Evolutionary conservation across 495 filamentous ascomycete genomes (phyloP).

Genomic region (Talaromyces stipitatus): DNA sequence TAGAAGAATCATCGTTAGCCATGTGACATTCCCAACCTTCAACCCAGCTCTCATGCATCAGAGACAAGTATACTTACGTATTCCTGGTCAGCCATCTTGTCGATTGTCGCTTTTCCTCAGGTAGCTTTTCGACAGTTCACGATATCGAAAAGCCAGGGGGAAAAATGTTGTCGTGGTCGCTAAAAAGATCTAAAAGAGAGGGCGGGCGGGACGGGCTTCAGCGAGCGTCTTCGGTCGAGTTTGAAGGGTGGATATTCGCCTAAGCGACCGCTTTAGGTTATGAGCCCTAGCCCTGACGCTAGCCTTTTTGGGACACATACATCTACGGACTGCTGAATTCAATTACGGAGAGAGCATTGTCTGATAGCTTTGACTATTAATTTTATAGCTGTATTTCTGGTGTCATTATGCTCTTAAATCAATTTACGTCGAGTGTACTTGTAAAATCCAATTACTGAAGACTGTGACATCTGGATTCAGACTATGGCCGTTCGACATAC

Average conservation of each 20-base stretch:
- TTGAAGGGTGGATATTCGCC: conserved; percentile 39
- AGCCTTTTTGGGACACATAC: conserved; percentile 16
- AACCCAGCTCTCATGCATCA: background rate
- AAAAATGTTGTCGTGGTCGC: conserved; percentile 41
- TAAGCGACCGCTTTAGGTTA: conserved; percentile 39
- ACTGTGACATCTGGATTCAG: too few species aligned
- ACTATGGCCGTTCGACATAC: too few species aligned
- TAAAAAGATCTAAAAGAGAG: conserved; percentile 20
- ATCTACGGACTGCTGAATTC: background rate
- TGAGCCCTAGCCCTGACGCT: conserved; percentile 30
- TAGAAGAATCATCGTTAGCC: conserved; percentile 32
- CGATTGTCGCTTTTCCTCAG: conserved; percentile 40
- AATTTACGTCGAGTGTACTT: too few species aligned
- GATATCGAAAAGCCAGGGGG: conserved; percentile 44
- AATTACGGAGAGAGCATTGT: too few species aligned
- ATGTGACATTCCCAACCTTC: background rate
- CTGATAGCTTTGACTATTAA: background rate
- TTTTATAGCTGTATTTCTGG: too few species aligned
- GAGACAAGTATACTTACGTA: conserved; percentile 61
- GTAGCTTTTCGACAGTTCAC: conserved; percentile 40
- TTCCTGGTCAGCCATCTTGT: conserved; percentile 86
- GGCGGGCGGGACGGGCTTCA: conserved; percentile 14
- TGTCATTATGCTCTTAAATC: too few species aligned
- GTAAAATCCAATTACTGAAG: too few species aligned
- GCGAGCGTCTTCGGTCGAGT: conserved; percentile 19